Conservation (phyloP, 805 yeast species). For the Komagataella populi region DNA sequence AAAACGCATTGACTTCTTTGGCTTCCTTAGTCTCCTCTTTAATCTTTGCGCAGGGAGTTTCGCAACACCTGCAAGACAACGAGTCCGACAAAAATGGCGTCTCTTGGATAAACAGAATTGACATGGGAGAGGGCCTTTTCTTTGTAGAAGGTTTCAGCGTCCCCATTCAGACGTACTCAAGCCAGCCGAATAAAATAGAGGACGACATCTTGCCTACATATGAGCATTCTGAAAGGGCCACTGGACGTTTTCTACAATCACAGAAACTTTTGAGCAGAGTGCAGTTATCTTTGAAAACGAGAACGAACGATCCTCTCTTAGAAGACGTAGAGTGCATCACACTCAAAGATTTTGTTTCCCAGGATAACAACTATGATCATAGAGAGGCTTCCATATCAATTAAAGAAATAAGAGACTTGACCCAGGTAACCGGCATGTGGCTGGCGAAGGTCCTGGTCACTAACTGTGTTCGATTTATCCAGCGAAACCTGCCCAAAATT, state of each 20-base stretch:
- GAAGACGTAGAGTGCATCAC: background rate
- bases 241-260: background rate
- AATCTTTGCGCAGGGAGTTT: background rate
- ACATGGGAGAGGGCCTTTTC: background rate
- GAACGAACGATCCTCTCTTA: background rate
- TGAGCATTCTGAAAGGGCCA: background rate
- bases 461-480: background rate
- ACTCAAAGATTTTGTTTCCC: background rate
- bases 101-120: background rate
- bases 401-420: background rate
- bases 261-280: background rate
- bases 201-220: background rate
- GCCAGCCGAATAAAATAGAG: background rate
- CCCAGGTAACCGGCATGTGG: background rate
- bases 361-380: background rate
- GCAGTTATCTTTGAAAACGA: background rate
- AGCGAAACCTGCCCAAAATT: background rate
- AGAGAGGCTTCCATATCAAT: background rate
- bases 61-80: background rate
- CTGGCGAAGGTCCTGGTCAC: background rate
- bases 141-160: background rate
- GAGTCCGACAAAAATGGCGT: background rate
- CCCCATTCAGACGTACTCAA: background rate
- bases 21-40: background rate
- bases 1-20: background rate